These are phyloP conservation scores for Teunomyces pallodes DNA, from an alignment of 805 yeast genomes.

Conservation along the genomic window DNA sequence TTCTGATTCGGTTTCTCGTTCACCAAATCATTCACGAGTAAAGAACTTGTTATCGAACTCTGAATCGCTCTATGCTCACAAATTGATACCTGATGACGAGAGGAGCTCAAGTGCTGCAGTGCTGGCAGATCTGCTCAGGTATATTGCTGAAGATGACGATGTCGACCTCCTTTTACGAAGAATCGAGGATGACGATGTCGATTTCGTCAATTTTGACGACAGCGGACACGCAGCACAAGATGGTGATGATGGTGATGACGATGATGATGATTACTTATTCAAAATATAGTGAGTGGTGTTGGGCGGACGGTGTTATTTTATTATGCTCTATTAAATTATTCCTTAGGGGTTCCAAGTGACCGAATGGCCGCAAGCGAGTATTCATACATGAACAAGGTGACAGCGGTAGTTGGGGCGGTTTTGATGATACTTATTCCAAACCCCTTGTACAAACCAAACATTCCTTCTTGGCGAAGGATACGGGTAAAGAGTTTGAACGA, in stretches of 20 bases:
- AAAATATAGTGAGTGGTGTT: conserved; percentile 10
- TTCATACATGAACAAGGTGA: conserved; percentile 68
- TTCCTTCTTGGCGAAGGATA: conserved; percentile 57
- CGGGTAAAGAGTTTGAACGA: conserved; percentile 26
- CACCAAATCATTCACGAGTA: conserved; percentile 21
- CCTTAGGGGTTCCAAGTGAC: not conserved
- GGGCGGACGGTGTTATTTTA: too few relatives aligned
- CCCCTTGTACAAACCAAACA: conserved; percentile 72
- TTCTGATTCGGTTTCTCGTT: conserved; percentile 4
- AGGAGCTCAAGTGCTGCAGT: conserved; percentile 23
- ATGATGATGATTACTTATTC: conserved; percentile 34
- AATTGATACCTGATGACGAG: not conserved
- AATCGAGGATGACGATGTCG: conserved; percentile 26
- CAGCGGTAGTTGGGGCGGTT: conserved; percentile 75
- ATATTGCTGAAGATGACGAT: conserved; percentile 22
- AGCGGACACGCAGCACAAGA: conserved; percentile 14
- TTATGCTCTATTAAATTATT: not conserved
- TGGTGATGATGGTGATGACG: conserved; percentile 13
- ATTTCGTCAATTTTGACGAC: conserved; percentile 25
- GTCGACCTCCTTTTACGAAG: conserved; percentile 15
- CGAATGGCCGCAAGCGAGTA: conserved; percentile 18
- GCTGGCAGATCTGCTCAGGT: conserved; percentile 38
- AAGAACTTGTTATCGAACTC: conserved; percentile 35
- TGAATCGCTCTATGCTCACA: conserved; percentile 32
- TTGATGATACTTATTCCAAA: conserved; percentile 67